phyloP scores from a whole-genome alignment of 176 grass and related monocot species.

The Avena sativa region DNA sequence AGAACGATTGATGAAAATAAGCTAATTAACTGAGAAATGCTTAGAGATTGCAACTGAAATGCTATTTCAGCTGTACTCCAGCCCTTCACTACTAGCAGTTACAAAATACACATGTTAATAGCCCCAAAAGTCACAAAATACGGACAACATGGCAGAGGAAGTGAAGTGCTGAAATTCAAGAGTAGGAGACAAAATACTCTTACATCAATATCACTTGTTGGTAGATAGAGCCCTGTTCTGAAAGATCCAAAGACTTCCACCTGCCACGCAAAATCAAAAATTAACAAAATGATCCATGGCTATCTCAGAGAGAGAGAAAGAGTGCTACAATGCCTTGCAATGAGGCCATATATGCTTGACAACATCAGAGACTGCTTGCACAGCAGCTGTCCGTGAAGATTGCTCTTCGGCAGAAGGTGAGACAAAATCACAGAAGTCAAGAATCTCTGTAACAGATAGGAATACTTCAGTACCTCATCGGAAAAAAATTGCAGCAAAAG shows the following conservation, averaged over 20 bases:
- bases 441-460: slow-evolving; percentile 76
- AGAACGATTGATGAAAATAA: background rate
- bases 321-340: slow-evolving; percentile 54
- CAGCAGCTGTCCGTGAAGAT: slow-evolving; percentile 80
- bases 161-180: slow-evolving; percentile 17
- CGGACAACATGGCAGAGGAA: background rate
- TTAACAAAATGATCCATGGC: slow-evolving; percentile 35
- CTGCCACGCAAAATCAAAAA: slow-evolving; percentile 55
- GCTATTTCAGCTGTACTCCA: background rate
- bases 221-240: slow-evolving; percentile 92
- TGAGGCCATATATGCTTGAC: slow-evolving; percentile 94
- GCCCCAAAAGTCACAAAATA: slow-evolving; percentile 1
- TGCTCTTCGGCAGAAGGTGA: slow-evolving; percentile 88
- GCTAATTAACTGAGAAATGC: background rate
- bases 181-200: slow-evolving; percentile 38
- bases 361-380: slow-evolving; percentile 76
- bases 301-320: background rate
- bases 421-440: slow-evolving; percentile 90
- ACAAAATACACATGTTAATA: background rate
- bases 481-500: slow-evolving; percentile 26
- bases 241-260: slow-evolving; percentile 98
- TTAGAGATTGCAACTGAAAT: background rate
- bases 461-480: slow-evolving; percentile 38
- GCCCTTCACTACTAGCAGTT: background rate
- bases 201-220: slow-evolving; percentile 94